These are phyloP conservation scores for Populus hybrid DNA, from an alignment of 441 rosid genomes.

Conservation along the genomic window DNA sequence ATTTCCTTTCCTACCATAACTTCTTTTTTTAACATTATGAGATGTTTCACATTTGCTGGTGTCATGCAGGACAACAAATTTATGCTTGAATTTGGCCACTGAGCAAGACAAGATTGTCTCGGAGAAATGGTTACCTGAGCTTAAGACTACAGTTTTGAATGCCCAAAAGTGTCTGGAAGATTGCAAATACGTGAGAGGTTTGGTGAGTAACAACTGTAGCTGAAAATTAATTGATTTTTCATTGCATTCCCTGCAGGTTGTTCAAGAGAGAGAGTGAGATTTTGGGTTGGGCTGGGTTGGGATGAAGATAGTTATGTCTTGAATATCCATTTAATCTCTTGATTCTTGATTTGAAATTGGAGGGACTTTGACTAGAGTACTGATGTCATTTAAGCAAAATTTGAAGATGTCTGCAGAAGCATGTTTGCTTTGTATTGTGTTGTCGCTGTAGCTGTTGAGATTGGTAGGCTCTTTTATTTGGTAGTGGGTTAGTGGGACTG, in stretches of 20 bases:
- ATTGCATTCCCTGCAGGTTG: not conserved
- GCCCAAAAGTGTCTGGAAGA: conserved; percentile 73
- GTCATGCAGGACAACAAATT: conserved; percentile 67
- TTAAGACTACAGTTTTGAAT: conserved; percentile 56
- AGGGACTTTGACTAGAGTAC: not conserved
- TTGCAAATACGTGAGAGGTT: conserved; percentile 71
- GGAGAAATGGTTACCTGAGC: conserved; percentile 91
- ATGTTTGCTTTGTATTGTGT: not conserved
- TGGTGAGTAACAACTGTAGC: conserved; percentile 53
- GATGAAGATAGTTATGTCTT: not conserved
- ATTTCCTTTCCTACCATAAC: not conserved
- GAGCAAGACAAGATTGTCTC: conserved; percentile 78
- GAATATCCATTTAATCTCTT: not conserved
- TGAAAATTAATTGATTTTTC: not conserved
- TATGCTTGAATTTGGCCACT: conserved; percentile 73
- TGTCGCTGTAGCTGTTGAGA: not conserved
- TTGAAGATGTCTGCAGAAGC: not conserved
- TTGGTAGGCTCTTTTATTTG: not conserved
- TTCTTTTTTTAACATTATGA: not conserved
- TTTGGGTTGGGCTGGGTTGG: not conserved
- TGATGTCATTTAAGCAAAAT: not conserved
- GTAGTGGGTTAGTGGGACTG: not conserved
- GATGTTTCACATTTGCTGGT: conserved; percentile 11
- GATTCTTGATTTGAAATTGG: not conserved
- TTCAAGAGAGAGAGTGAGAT: not conserved